Conservation (phyloP, 805 yeast genomes). For the Candida silvicultrix region DNA sequence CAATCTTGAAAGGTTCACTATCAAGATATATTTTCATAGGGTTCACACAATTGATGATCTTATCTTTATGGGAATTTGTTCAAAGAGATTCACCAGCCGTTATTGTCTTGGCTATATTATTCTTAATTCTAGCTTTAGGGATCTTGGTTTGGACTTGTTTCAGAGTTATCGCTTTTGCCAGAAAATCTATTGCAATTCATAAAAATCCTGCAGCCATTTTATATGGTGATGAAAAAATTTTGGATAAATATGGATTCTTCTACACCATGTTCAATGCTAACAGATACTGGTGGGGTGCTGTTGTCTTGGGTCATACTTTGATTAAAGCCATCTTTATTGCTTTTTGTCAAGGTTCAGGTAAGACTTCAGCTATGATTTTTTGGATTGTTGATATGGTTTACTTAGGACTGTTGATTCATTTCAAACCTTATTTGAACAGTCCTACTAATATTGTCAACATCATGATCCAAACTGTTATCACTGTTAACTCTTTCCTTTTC, state of each 20-base stretch:
- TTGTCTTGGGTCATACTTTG: conserved; percentile 52
- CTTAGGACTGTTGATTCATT: conserved; percentile 54
- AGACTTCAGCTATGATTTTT: conserved; percentile 70
- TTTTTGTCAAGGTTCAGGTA: conserved; percentile 75
- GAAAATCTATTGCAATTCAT: conserved; percentile 47
- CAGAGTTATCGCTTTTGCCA: conserved; percentile 61
- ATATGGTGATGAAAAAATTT: conserved; percentile 68
- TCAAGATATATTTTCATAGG: conserved; percentile 80
- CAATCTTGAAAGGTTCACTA: conserved; percentile 69
- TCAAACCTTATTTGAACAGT: conserved; percentile 73
- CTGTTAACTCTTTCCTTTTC: conserved; percentile 78
- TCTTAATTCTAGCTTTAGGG: conserved; percentile 54
- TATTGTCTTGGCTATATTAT: conserved; percentile 70
- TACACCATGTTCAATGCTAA: conserved; percentile 84
- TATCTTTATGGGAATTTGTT: conserved; percentile 85
- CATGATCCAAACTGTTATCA: conserved; percentile 62
- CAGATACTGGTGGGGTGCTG: conserved; percentile 78
- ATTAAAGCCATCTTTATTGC: conserved; percentile 70
- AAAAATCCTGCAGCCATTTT: conserved; percentile 84
- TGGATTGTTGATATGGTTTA: conserved; percentile 73
- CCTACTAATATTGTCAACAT: conserved; percentile 77
- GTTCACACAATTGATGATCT: conserved; percentile 70
- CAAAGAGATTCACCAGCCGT: conserved; percentile 83
- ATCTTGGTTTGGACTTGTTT: conserved; percentile 60
- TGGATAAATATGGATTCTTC: conserved; percentile 80